Evolutionary conservation across 495 filamentous ascomycete genomes (phyloP), one percentile per base, ranked within the genome.

Genomic region (Recurvomyces mirabilis): DNA sequence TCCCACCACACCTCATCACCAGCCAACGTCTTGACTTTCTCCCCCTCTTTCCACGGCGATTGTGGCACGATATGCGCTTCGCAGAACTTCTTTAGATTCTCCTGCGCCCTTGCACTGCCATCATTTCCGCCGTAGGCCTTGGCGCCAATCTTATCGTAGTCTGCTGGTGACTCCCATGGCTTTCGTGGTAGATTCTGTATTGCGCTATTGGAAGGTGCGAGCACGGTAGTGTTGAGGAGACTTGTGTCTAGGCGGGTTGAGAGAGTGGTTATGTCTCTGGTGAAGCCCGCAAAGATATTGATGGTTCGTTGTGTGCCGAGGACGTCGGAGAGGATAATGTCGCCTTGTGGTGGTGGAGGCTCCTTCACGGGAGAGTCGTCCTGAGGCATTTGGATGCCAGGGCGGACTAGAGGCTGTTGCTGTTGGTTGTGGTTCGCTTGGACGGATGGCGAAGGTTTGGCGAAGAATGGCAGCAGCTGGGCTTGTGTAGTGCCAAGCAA

Each of bases 91-190:
- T 76, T 72, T 56, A 96, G 54, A 57, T 98, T 98, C 44, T 63
- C 67, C 30, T 77, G 73, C 2, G 91, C 89, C 20, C 88, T 68
- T 43, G 89, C 83, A 46, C 82, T 78, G 0, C 93, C 93, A 12
- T 74, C 77, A 0, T 70, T 62, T 0, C 91, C 91, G 26, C 83
- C 74, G 59, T 96, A 96, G 4, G 85, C 87, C 24, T 79, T 60
- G n/a, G 73, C 67, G 0, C 89, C 89, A 14, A 85, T 66, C 5
- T 65, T 66, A 3, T 64, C 66, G 59, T 93, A 94, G 43, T 98
- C 93, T 29, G 75, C 63, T 0, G 84, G 78, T 49, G 93, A 79
- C 54, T 98, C 89, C 91, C 91, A 98, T 1, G 91, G 91, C 57
- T 96, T 96, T 44, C 84, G 69, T 0, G 87, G 86, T 29, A 96